Evolutionary conservation across 192 early-diverging fungal genomes (phyloP), one percentile per base, ranked within the genome.

Genomic region (Pecoramyces ruminantium): DNA sequence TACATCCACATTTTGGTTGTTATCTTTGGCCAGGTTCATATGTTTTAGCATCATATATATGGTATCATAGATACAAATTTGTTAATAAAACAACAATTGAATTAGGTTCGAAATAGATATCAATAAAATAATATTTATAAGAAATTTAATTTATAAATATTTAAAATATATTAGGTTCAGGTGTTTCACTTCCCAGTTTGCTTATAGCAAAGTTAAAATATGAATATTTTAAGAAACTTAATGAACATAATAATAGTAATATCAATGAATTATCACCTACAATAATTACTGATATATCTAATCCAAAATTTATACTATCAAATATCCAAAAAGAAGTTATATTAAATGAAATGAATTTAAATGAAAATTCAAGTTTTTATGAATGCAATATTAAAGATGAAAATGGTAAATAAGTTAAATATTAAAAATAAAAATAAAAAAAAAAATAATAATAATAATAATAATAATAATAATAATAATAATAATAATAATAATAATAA

Each of bases 21-120:
- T 92, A 94, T 82, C 80, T 93, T 67, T 95, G 94, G 94, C 93
- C 93, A 9, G 91, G 90, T 17, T 82, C 94, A 0, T 82, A 92
- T 13, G 88, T 94, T 2, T 84, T 95, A 16, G 82, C 90, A 2
- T 88, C 90, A 25, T 93, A 87, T 79, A 78, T 93, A n/a, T 86
- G 83, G 83, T 39, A 83, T 78, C 78, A 83, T 25, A 79, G 85
- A 16, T 14, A 82, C 13, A 82, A 81, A 29, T 87, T 79, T 78
- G 29, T 29, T 17, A n/a, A n/a, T 29, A 21, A 18, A 67, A 67
- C 51, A 4, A 67, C 51, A 0, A 25, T 67, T n/a, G 51, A 67
- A n/a, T 67, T 67, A 67, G 51, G 42, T n/a, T n/a, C n/a, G n/a
- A n/a, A n/a, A n/a, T n/a, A n/a, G n/a, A n/a, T n/a, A n/a, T n/a